Evolutionary conservation across 2,329 filamentous ascomycete genomes (phyloP).

Genomic region (Fusarium sterilihyphosum): DNA sequence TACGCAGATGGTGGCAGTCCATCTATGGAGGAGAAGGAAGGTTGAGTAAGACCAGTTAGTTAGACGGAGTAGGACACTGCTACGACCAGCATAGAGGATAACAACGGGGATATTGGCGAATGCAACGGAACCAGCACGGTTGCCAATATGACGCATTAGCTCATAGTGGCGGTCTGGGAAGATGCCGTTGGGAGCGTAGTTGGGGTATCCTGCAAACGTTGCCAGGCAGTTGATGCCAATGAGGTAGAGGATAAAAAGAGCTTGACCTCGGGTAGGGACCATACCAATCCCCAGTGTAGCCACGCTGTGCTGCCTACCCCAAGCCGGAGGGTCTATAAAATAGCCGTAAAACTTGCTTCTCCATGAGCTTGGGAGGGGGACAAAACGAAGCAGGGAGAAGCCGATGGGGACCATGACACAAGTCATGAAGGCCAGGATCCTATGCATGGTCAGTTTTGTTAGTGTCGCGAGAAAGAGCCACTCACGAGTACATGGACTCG

Average conservation of each 20-base stretch:
- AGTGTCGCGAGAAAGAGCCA: neutral
- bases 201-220: constrained; percentile 43
- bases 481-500: constrained; percentile 34
- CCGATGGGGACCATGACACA: constrained; percentile 33
- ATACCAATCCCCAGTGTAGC: constrained; percentile 41
- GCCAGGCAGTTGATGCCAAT: constrained; percentile 51
- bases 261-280: constrained; percentile 55
- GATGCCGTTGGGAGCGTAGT: constrained; percentile 43
- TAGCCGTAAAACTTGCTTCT: constrained; percentile 40
- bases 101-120: constrained; percentile 55
- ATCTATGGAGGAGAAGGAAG: constrained; percentile 60
- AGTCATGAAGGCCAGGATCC: constrained; percentile 34
- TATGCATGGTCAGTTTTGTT: neutral
- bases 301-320: constrained; percentile 39
- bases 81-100: constrained; percentile 57
- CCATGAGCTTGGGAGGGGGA: constrained; percentile 20
- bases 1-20: constrained; percentile 57
- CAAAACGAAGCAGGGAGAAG: constrained; percentile 36
- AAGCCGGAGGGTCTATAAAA: constrained; percentile 43
- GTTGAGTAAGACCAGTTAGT: constrained; percentile 62
- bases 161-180: constrained; percentile 38
- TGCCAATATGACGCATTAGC: constrained; percentile 49
- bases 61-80: constrained; percentile 59
- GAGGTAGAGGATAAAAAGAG: constrained; percentile 55
- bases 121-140: constrained; percentile 53